Base-by-base conservation (phyloP, 2,329 filamentous ascomycete genomes). In the Claviceps paspali region DNA sequence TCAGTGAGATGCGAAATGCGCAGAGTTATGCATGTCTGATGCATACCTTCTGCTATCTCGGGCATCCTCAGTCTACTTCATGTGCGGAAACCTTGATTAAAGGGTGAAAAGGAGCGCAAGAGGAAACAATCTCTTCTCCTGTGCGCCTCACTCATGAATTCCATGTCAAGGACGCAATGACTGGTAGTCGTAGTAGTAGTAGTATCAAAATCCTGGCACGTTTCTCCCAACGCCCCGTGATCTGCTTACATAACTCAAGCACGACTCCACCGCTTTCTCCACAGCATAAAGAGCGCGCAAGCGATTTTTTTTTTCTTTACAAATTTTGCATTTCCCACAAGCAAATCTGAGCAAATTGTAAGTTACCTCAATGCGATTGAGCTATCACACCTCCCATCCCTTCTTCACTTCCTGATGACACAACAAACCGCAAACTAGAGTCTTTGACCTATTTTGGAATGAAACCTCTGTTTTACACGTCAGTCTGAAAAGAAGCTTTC, bases 361-460 rank as follows among this genome's bases (percentile, higher is more conserved):
- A 45, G 43, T 38, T 40, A 38, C 17, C 5, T 34, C 4, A 26
- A 6, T 29, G 15, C 34, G 14, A 38, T 18, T 19, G 33, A 33
- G 26, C 19, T 36, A 40, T n/a, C 26, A n/a, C 27, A 5, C 27
- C 5, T 19, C 6, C 26, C 6, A 14, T 14, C 30, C 31, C 29
- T 31, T 30, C 19, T 35, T 42, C 40, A 42, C 43, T 65, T 61
- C 62, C 58, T 85, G 83, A 88, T 88, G 83, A 87, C 77, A 85
- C 64, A 17, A 67, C 69, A 72, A 79, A 85, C 81, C 80, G 73
- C 78, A 79, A 87, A 87, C 82, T 92, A 92, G 84, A 92, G 84
- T 92, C 84, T 92, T 91, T 91, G 84, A 92, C 77, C 80, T 67
- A 22, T 59, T 59, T 43, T 59, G 69, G 76, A 71, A 79, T 88